Evolutionary conservation across 1,284 basidiomycete genomes (phyloP).

Genomic region (Trichosporon asahii): DNA sequence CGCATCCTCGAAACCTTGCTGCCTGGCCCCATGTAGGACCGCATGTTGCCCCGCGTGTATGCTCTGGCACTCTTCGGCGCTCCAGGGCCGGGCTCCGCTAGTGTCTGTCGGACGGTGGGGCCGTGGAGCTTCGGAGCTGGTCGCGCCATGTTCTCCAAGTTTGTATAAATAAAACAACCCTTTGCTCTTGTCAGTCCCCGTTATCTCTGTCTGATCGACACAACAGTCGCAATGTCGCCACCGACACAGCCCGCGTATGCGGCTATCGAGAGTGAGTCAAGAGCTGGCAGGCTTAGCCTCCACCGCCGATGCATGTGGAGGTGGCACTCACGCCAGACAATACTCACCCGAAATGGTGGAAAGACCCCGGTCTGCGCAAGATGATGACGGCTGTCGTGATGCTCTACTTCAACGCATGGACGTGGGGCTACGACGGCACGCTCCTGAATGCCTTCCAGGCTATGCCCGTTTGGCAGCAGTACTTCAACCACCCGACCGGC

Average conservation of each 20-base stretch:
- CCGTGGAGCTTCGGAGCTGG: neutral
- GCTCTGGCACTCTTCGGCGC: neutral
- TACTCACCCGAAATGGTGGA: conserved; percentile 22
- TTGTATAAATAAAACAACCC: neutral
- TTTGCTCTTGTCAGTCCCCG: neutral
- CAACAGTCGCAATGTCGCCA: neutral
- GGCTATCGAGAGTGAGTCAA: conserved; percentile 4
- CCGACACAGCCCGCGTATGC: neutral
- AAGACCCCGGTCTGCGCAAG: conserved; percentile 17
- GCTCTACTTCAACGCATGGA: conserved; percentile 2
- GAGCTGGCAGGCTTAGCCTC: neutral
- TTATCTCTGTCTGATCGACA: neutral
- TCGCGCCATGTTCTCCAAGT: neutral
- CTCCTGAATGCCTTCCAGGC: conserved; percentile 17
- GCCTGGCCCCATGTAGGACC: neutral
- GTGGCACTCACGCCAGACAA: conserved; percentile 16
- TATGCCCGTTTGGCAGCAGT: conserved; percentile 15
- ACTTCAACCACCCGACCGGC: conserved; percentile 22
- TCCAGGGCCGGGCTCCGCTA: neutral
- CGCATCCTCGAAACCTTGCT: neutral
- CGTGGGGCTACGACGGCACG: conserved; percentile 19
- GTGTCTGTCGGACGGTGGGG: neutral
- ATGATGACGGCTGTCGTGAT: conserved; percentile 6
- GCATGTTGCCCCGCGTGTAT: neutral
- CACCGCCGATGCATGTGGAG: too few relatives aligned